Base-by-base conservation (phyloP, 2,329 filamentous ascomycete genomes). In the Stagonosporopsis tanaceti region DNA sequence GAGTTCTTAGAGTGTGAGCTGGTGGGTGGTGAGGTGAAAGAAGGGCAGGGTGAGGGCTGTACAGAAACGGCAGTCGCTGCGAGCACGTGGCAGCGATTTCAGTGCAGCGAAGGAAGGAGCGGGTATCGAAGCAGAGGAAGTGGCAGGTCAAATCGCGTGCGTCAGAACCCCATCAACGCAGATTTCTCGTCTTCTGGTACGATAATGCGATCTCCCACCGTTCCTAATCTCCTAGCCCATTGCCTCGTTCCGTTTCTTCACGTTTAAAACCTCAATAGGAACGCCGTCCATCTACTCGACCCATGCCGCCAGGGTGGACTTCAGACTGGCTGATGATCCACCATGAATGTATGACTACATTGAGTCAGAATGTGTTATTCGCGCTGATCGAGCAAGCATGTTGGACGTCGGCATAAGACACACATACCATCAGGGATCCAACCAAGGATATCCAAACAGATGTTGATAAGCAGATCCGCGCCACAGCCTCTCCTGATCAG, bases 401-500 rank as follows among this genome's bases (percentile, higher is more conserved):
- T 20, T 24, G 17, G 17, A 17, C 27, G 12, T 12, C 8, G 8
- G 25, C n/a, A 7, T 7, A 3, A 9, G 6, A 22, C 25, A 15
- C 3, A 40, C 47, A 15, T 27, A 50, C 47, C 50, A 35, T 40
- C 50, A 6, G 50, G 50, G 11, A 52, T 52, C 67, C 71, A 76
- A 11, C 76, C 78, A 6, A 80, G 60, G 15, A 76, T 65, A 11
- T 60, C 68, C 9, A 80, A 62, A 12, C 61, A 61, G 38, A 80
- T 75, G 57, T 79, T 80, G 61, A 80, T 79, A 20, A 78, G 53
- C 24, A 80, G 64, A 45, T 80, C 77, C 6, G 68, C 70, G 25
- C 68, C 68, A 51, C 77, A 79, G 30, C 76, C 78, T 3, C 70
- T 67, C 51, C 75, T 73, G 17, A 80, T 57, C 52, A 78, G 74